phyloP scores from a whole-genome alignment of 2,329 filamentous ascomycete species.

The Ambrosiella cleistominuta region DNA sequence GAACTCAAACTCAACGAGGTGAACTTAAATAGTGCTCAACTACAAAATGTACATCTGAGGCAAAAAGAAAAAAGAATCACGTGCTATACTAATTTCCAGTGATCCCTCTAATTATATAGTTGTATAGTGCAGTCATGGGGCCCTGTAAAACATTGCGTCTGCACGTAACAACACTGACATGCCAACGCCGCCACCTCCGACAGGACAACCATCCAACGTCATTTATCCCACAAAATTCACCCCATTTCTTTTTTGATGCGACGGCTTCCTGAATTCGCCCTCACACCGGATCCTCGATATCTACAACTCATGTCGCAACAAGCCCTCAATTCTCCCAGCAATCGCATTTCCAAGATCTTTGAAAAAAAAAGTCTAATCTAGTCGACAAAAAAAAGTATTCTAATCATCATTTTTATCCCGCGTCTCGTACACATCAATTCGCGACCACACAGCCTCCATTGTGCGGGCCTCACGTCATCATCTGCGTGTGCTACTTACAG shows the following conservation, averaged over 20 bases:
- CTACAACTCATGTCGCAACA: not conserved
- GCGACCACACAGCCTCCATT: not conserved
- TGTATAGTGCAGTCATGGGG: no score
- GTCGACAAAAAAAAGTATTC: not conserved
- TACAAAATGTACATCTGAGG: no score
- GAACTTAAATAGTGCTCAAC: no score
- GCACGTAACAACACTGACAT: not conserved
- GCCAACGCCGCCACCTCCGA: not conserved
- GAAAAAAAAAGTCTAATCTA: not conserved
- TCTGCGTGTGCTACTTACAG: not conserved
- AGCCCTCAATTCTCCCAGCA: not conserved
- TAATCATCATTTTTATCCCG: not conserved
- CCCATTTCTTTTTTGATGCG: constrained; percentile 1
- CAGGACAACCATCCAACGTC: not conserved
- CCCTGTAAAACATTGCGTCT: no score
- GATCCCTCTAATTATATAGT: no score
- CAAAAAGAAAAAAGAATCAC: not conserved
- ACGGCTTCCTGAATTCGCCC: not conserved
- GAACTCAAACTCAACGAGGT: no score
- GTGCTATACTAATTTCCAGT: not conserved
- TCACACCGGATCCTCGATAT: not conserved
- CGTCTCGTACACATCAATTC: not conserved
- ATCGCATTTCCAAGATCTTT: not conserved
- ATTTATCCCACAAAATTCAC: not conserved
- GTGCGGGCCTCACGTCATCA: not conserved